Evolutionary conservation across 768 basidiomycete genomes (phyloP), one percentile per base, ranked within the genome.

Genomic region (Paxillus ammoniavirescens): DNA sequence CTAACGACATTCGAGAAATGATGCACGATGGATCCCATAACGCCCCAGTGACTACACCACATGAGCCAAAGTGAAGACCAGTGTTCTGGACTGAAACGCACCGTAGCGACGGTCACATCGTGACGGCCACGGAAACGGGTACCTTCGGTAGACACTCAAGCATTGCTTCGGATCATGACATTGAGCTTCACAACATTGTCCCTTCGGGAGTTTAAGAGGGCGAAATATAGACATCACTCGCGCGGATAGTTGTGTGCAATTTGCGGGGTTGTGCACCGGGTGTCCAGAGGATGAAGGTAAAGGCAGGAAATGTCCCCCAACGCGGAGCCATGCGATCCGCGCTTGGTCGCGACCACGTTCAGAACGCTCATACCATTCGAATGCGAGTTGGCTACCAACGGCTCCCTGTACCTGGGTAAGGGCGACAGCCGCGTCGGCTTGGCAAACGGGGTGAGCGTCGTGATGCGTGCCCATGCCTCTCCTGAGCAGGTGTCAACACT

Each of bases 401-500:
- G 61, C 57, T 28, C 66, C 65, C 42, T 59, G 64, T 17, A 89
- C 70, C 49, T 84, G 82, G n/a, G 64, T 66, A 30, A 86, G 67
- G 0, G 82, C 82, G 1, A 77, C 58, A 30, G 75, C 76, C 0
- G 78, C 69, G 60, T 88, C 85, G 0, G 83, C 84, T 15, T 73
- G 74, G 58, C 80, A 85, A 17, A 86, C 66, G 54, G 86, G 62
- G 53, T 83, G 81, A 2, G 84, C 77, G 14, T 59, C n/a, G 57
- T 83, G 77, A 61, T 78, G 77, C 61, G 74, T 78, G 1, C 84
- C 82, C 5, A 71, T 63, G 2, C 57, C 56, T 4, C 64, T 72
- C 67, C 79, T 83, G 6, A 90, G 72, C 1, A 85, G 84, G 21
- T 21, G 54, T 89, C 84, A 0, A 76, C 84, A 18, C 77, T 71